Percentiles rank a stretch among this genome's conserved stretches.
Evolutionary conservation across 2,329 filamentous ascomycete species (phyloP).

Genomic region (Juglanconis juglandina): DNA sequence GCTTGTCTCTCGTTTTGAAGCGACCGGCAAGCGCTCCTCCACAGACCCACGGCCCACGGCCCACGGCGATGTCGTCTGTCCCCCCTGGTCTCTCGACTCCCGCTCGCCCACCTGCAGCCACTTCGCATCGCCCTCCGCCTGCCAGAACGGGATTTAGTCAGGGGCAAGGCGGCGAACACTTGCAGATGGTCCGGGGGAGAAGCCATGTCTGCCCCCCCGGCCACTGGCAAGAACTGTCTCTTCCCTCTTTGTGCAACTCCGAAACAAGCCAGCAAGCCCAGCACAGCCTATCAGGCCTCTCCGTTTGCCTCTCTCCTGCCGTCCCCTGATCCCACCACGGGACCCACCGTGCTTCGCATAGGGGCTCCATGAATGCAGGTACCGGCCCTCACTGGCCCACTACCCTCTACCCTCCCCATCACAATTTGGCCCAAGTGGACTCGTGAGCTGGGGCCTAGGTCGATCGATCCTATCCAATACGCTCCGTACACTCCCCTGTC

Average conservation of each 20-base stretch:
- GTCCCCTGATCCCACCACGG: constrained; percentile 26
- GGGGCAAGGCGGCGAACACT: constrained; percentile 18
- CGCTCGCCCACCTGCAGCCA: neutral
- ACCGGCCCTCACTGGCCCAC: constrained; percentile 33
- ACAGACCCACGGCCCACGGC: neutral
- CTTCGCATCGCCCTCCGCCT: constrained; percentile 2
- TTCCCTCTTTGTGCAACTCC: constrained; percentile 26
- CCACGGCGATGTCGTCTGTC: neutral
- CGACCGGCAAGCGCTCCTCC: neutral
- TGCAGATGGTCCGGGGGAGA: constrained; percentile 12
- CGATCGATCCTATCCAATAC: constrained; percentile 18
- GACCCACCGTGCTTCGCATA: constrained; percentile 39
- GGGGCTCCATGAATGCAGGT: constrained; percentile 30
- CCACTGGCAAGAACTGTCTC: constrained; percentile 21
- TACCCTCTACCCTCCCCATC: constrained; percentile 17
- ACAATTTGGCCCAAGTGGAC: constrained; percentile 21
- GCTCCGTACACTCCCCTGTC: neutral
- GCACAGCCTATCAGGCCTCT: constrained; percentile 28
- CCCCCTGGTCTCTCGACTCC: neutral
- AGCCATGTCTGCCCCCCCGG: constrained; percentile 7
- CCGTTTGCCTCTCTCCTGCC: constrained; percentile 17
- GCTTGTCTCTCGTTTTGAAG: no score
- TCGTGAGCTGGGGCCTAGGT: constrained; percentile 17
- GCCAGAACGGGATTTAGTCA: constrained; percentile 19
- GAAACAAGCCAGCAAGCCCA: constrained; percentile 30